Base-by-base conservation (phyloP, 1,284 basidiomycete species). In the Ustilago vetiveriae region DNA sequence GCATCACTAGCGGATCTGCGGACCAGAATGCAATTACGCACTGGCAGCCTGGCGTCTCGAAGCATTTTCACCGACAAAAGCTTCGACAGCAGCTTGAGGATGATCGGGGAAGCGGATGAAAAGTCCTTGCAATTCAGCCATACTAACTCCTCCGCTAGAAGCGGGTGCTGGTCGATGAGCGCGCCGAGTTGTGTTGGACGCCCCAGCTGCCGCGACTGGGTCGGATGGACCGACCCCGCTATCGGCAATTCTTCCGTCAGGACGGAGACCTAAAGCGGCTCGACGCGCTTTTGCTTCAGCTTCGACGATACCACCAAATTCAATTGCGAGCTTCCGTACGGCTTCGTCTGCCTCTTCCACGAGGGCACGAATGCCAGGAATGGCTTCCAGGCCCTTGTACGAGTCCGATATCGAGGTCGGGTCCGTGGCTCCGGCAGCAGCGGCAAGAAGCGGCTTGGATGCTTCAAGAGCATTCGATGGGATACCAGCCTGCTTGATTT, bases 121-220 rank as follows among this genome's bases (percentile, higher is more conserved):
- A 19, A 80, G 75, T 22, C 80, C 80, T 39, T 82, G 80, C 51
- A 82, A 48, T 57, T 82, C 80, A 2, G 80, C 80, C 80, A 82
- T 82, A 50, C 78, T 80, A 14, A 82, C 78, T n/a, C 79, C 80
- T 2, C 79, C 80, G n/a, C 52, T 44, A 6, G 77, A 60, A 10
- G 79, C 78, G 1, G 74, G 70, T 9, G 54, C 50, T 2, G 62
- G 68, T 19, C 63, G 50, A 23, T 50, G 32, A 13, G 48, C 30
- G 3, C 62, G 49, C 32, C 45, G 46, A 23, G 49, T 40, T 14
- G 53, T 29, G 5, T 26, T 33, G 10, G 52, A 16, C 30, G 36
- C 43, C 22, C 23, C n/a, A 13, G 38, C 27, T 8, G 37, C 38
- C 13, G 27, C 22, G n/a, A 22, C n/a, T 17, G 24, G 19, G 22